These are phyloP conservation scores for Astrothelium macrocarpum DNA, from an alignment of 495 filamentous ascomycete genomes.

Conservation along the genomic window DNA sequence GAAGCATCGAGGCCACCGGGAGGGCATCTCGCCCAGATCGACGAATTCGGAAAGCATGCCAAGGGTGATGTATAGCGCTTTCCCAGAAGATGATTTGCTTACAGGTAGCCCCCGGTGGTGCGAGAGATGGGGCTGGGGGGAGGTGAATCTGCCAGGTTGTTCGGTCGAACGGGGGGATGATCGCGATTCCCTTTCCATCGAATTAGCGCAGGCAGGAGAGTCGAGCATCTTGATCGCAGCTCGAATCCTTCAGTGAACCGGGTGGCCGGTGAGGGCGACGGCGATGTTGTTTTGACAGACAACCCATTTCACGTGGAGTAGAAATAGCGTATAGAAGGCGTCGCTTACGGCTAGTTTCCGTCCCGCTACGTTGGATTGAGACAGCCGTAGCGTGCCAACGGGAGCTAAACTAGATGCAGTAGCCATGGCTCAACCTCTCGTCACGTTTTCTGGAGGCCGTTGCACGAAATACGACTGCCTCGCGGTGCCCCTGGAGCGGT, in stretches of 20 bases:
- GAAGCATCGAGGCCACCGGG: background rate
- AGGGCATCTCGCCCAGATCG: background rate
- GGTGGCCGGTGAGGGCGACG: background rate
- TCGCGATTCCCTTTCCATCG: background rate
- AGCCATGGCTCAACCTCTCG: background rate
- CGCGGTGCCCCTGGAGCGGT: too few relatives aligned
- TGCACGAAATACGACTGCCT: background rate
- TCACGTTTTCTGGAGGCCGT: background rate
- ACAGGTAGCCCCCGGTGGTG: background rate
- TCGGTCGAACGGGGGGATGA: background rate
- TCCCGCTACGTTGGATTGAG: background rate
- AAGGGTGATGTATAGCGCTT: background rate
- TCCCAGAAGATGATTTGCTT: background rate
- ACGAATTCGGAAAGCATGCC: background rate
- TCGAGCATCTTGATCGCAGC: background rate
- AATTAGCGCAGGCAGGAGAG: background rate
- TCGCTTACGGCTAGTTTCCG: background rate
- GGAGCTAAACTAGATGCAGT: background rate
- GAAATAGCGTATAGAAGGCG: background rate
- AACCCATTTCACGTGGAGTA: background rate
- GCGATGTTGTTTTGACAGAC: background rate
- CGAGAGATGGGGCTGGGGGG: background rate
- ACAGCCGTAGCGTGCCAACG: background rate
- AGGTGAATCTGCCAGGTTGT: background rate
- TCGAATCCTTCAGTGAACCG: background rate